Evolutionary conservation across 306 rosid genomes (phyloP).

Genomic region (Prunus kanzakura): DNA sequence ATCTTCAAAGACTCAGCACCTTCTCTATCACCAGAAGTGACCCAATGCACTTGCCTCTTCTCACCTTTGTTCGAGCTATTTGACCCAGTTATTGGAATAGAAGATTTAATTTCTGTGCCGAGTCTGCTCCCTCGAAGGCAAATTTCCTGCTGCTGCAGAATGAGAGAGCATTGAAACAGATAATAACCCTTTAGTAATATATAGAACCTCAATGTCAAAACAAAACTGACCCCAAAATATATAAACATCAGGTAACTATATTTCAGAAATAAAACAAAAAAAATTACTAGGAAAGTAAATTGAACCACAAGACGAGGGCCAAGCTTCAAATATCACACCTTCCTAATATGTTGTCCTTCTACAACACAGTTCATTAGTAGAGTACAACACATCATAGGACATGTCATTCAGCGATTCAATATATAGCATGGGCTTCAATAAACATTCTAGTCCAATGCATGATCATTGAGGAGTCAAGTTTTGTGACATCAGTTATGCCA

Average conservation of each 20-base stretch:
- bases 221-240: background rate
- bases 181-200: background rate
- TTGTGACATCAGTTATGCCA: background rate
- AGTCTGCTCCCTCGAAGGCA: conserved; percentile 29
- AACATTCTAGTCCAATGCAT: background rate
- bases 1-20: conserved; percentile 23
- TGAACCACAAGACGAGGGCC: background rate
- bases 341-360: background rate
- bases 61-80: conserved; percentile 22
- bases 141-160: conserved; percentile 51
- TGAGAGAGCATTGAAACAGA: conserved; percentile 18
- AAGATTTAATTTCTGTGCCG: conserved; percentile 24
- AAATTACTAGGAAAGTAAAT: background rate
- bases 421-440: background rate
- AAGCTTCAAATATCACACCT: background rate
- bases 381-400: background rate
- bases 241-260: background rate
- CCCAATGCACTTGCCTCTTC: conserved; percentile 36
- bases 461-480: background rate
- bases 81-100: conserved; percentile 32
- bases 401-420: background rate
- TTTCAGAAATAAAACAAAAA: background rate
- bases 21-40: conserved; percentile 33
- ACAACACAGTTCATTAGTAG: background rate
- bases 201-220: background rate